These are phyloP conservation scores for Pleurozium schreberi DNA, from an alignment of 225 moss, liverwort and hornwort genomes.

Conservation along the genomic window DNA sequence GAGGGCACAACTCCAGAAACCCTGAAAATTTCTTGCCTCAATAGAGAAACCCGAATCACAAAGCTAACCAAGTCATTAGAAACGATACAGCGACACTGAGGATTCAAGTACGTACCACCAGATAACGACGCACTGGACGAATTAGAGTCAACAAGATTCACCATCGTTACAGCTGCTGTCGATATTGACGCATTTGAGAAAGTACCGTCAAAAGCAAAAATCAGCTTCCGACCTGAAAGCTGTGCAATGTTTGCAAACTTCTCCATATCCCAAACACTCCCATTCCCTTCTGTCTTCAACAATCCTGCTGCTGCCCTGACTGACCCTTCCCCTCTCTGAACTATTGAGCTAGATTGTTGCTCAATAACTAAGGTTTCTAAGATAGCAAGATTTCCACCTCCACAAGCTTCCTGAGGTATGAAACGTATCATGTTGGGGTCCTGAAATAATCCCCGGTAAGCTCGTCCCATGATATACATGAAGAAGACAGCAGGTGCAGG, in stretches of 20 bases:
- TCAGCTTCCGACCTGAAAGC: slow-evolving; percentile 71
- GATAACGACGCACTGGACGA: slow-evolving; percentile 67
- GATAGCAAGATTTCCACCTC: slow-evolving; percentile 79
- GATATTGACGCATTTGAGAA: slow-evolving; percentile 47
- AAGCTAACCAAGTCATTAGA: neutral
- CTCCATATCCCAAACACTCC: slow-evolving; percentile 78
- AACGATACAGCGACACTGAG: neutral
- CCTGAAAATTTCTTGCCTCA: neutral
- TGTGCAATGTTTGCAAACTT: slow-evolving; percentile 73
- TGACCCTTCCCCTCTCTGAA: slow-evolving; percentile 58
- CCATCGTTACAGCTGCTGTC: slow-evolving; percentile 54
- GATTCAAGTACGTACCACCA: slow-evolving; percentile 41
- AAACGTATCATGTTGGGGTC: slow-evolving; percentile 79
- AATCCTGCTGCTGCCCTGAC: slow-evolving; percentile 27
- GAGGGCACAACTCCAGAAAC: neutral
- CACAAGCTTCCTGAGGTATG: slow-evolving; percentile 91
- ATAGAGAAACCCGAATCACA: neutral
- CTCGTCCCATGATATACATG: slow-evolving; percentile 83
- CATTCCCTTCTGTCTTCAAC: slow-evolving; percentile 43
- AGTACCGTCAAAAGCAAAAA: slow-evolving; percentile 93
- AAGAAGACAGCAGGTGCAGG: slow-evolving; percentile 78
- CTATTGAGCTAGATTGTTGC: slow-evolving; percentile 36
- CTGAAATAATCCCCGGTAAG: slow-evolving; percentile 82
- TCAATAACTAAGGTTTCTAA: slow-evolving; percentile 84
- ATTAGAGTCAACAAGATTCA: slow-evolving; percentile 75